phyloP scores from a whole-genome alignment of 164 flowering plant genomes.

The Paratinospora sagittata region DNA sequence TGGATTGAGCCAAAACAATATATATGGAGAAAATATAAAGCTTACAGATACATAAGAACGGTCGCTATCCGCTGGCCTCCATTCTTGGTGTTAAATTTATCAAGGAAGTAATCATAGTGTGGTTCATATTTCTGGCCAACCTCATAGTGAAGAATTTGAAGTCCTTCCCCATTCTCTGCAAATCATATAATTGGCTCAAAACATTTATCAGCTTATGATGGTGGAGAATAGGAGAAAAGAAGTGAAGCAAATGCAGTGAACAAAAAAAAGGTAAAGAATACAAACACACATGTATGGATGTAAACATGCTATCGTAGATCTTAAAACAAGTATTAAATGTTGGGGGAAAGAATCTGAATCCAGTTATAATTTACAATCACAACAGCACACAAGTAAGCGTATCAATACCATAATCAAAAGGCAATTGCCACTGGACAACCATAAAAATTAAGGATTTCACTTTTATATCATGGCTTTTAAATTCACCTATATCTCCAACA shows the following conservation, averaged over 20 bases:
- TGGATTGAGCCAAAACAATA: not conserved
- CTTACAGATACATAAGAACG: constrained; percentile 92
- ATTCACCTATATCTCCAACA: not conserved
- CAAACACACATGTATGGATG: not conserved
- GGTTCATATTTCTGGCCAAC: constrained; percentile 94
- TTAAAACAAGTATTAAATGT: too few relatives aligned
- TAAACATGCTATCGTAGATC: not conserved
- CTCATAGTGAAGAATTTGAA: constrained; percentile 93
- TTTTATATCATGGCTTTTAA: not conserved
- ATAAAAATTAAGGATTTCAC: not conserved
- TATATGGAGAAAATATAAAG: constrained; percentile 1
- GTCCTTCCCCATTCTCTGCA: constrained; percentile 96
- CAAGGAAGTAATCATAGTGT: constrained; percentile 86
- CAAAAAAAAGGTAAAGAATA: not conserved
- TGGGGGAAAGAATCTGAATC: too few relatives aligned
- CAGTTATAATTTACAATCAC: too few relatives aligned
- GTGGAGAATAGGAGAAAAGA: not conserved
- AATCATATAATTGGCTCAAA: constrained; percentile 1
- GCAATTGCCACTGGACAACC: not conserved
- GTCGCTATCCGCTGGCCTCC: constrained; percentile 95
- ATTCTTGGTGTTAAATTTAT: constrained; percentile 72
- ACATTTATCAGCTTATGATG: not conserved
- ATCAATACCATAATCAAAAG: not conserved
- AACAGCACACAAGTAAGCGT: not conserved
- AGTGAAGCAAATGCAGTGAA: not conserved